Percentiles rank a stretch among this genome's conserved stretches.
phyloP scores from a whole-genome alignment of 495 filamentous ascomycete species.

The Bacidia rubella region DNA sequence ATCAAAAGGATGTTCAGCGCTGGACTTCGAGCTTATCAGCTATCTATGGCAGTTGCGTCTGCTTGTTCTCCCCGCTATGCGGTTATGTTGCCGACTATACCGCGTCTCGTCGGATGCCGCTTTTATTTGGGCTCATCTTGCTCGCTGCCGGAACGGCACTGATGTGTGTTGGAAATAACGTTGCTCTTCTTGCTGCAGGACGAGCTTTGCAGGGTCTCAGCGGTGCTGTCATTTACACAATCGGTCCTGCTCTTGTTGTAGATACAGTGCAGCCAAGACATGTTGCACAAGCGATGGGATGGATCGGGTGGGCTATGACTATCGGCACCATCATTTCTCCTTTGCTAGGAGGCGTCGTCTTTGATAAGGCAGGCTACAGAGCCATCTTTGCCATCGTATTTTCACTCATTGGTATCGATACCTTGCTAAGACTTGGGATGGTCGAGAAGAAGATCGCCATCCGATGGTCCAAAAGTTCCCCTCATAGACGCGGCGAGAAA shows the following conservation, averaged over 20 bases:
- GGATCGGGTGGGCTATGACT: slow-evolving; percentile 13
- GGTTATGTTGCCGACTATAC: slow-evolving; percentile 18
- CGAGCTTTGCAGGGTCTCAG: slow-evolving; percentile 18
- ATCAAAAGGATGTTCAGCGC: too few species aligned
- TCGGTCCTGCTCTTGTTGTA: slow-evolving; percentile 15
- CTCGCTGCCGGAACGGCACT: slow-evolving; percentile 13
- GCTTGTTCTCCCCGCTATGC: too few species aligned
- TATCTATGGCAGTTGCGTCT: too few species aligned
- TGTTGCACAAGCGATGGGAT: slow-evolving; percentile 19
- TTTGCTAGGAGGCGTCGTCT: slow-evolving; percentile 60
- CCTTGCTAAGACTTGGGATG: slow-evolving; percentile 43
- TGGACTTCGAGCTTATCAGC: too few species aligned
- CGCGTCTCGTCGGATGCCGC: slow-evolving; percentile 7
- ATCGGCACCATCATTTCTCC: slow-evolving; percentile 28
- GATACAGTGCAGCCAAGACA: slow-evolving; percentile 14
- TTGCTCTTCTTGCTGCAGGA: slow-evolving; percentile 15
- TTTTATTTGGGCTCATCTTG: slow-evolving; percentile 14
- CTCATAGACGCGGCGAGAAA: too few species aligned
- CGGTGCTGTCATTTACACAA: slow-evolving; percentile 15
- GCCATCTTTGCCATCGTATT: slow-evolving; percentile 43
- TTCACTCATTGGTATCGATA: slow-evolving; percentile 40
- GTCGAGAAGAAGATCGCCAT: slow-evolving; percentile 46
- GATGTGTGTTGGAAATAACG: slow-evolving; percentile 12
- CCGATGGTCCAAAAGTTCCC: too few species aligned
- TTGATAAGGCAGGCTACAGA: slow-evolving; percentile 40